Evolutionary conservation across 2,329 filamentous ascomycete genomes (phyloP).

Genomic region (Tricladium varicosporioides): DNA sequence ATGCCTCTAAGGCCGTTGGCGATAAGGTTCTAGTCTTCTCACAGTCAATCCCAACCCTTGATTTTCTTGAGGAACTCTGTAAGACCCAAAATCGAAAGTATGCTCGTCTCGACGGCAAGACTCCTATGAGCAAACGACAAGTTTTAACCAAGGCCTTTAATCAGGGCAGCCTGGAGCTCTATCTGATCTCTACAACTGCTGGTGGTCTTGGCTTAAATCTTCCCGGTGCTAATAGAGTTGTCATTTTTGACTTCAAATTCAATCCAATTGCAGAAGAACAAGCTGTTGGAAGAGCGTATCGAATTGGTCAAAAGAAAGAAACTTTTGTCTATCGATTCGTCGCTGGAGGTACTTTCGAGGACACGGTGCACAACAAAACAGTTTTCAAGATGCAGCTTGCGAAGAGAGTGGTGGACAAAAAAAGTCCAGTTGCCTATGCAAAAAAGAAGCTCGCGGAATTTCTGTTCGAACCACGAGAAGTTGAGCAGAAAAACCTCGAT

Average conservation of each 20-base stretch:
- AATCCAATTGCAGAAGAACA: conserved; percentile 83
- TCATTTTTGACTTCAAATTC: conserved; percentile 81
- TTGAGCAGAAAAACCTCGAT: conserved; percentile 50
- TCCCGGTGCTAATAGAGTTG: conserved; percentile 76
- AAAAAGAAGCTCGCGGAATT: conserved; percentile 52
- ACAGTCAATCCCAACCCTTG: conserved; percentile 65
- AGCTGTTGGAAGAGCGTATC: conserved; percentile 81
- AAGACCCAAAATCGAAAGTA: conserved; percentile 45
- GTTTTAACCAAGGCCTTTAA: conserved; percentile 69
- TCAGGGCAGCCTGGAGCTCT: conserved; percentile 52
- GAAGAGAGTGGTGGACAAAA: conserved; percentile 78
- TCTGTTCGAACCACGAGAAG: conserved; percentile 55
- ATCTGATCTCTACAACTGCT: conserved; percentile 79
- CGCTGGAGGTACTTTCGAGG: conserved; percentile 76
- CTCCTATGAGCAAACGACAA: conserved; percentile 57
- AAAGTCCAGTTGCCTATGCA: conserved; percentile 68
- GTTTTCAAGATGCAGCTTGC: conserved; percentile 83
- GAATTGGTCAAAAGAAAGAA: conserved; percentile 75
- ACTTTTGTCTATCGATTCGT: conserved; percentile 86
- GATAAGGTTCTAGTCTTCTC: conserved; percentile 85
- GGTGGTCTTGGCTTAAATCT: conserved; percentile 85
- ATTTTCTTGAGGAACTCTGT: conserved; percentile 65
- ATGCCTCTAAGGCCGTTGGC: conserved; percentile 54
- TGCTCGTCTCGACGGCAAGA: conserved; percentile 63
- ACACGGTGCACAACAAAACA: conserved; percentile 67